Conservation (phyloP, 2,329 filamentous ascomycete genomes). For the Capronia epimyces region DNA sequence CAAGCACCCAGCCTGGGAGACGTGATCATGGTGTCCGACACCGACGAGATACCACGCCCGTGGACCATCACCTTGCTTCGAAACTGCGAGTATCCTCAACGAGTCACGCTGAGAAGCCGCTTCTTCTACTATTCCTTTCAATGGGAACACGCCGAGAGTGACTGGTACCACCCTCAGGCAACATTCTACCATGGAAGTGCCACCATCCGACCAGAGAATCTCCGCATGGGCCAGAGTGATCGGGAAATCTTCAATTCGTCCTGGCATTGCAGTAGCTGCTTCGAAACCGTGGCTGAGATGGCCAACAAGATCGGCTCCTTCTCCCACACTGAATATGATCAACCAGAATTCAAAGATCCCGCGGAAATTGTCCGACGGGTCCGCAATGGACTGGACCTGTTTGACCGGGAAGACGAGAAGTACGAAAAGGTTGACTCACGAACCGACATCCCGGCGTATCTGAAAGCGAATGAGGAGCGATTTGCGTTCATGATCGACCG, state of each 20-base stretch:
- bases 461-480: slow-evolving; percentile 35
- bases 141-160: slow-evolving; percentile 42
- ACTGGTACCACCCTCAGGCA: slow-evolving; percentile 58
- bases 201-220: slow-evolving; percentile 51
- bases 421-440: slow-evolving; percentile 42
- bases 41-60: slow-evolving; percentile 56
- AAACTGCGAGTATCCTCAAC: slow-evolving; percentile 49
- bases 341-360: slow-evolving; percentile 44
- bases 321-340: slow-evolving; percentile 52
- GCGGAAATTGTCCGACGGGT: slow-evolving; percentile 49
- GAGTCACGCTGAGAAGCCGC: slow-evolving; percentile 48
- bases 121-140: slow-evolving; percentile 58
- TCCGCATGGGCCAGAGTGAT: slow-evolving; percentile 39
- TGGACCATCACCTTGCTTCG: slow-evolving; percentile 47
- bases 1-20: slow-evolving; percentile 47
- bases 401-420: slow-evolving; percentile 45
- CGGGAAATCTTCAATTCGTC: slow-evolving; percentile 45
- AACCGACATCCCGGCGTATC: slow-evolving; percentile 49
- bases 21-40: slow-evolving; percentile 55
- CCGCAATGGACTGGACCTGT: slow-evolving; percentile 51
- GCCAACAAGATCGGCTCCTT: slow-evolving; percentile 54
- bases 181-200: slow-evolving; percentile 49
- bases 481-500: slow-evolving; percentile 41
- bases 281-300: slow-evolving; percentile 52
- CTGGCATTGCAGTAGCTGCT: slow-evolving; percentile 61